A percentile compares a stretch with the other conserved stretches of the same genome.
Evolutionary conservation across 768 basidiomycete species (phyloP).

Genomic region (Steccherinum ochraceum): DNA sequence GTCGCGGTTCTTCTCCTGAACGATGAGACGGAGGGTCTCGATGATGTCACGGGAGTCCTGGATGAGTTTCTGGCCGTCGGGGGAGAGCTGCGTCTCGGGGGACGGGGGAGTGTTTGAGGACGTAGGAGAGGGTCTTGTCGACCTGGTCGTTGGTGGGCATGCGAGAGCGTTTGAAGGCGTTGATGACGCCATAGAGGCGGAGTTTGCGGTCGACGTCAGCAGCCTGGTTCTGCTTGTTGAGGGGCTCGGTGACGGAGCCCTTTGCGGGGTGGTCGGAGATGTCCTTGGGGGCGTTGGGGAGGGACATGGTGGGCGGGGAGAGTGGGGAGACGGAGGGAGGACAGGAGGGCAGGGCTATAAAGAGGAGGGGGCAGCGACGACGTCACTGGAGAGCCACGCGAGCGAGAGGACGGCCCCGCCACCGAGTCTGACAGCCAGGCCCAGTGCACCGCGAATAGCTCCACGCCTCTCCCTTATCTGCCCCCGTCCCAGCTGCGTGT

Average conservation of each 20-base stretch:
- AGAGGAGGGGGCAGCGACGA: too few relatives aligned
- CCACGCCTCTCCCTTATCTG: too few relatives aligned
- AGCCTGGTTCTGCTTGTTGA: slow-evolving; percentile 52
- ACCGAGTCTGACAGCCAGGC: too few relatives aligned
- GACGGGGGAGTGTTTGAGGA: slow-evolving; percentile 52
- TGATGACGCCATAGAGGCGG: slow-evolving; percentile 71
- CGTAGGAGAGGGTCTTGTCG: slow-evolving; percentile 63
- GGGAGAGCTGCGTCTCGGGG: slow-evolving; percentile 60
- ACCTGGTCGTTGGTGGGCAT: slow-evolving; percentile 80
- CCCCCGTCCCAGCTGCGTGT: too few relatives aligned
- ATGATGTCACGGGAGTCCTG: slow-evolving; percentile 77
- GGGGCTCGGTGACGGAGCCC: slow-evolving; percentile 62
- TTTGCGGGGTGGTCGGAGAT: slow-evolving; percentile 48
- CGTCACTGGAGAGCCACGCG: too few relatives aligned
- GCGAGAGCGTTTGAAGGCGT: slow-evolving; percentile 74
- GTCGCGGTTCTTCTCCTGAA: slow-evolving; percentile 82
- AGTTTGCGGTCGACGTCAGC: slow-evolving; percentile 83
- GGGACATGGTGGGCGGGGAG: slow-evolving; percentile 68
- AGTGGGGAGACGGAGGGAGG: slow-evolving; percentile 3
- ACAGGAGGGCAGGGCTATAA: too few relatives aligned
- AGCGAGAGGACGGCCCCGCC: too few relatives aligned
- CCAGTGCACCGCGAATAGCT: too few relatives aligned
- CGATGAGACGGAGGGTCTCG: slow-evolving; percentile 62
- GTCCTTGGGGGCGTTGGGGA: slow-evolving; percentile 57
- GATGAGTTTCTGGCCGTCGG: slow-evolving; percentile 71